Evolutionary conservation across 192 early-diverging fungal genomes (phyloP), one percentile per base, ranked within the genome.

Genomic region (Coemansia pectinata): DNA sequence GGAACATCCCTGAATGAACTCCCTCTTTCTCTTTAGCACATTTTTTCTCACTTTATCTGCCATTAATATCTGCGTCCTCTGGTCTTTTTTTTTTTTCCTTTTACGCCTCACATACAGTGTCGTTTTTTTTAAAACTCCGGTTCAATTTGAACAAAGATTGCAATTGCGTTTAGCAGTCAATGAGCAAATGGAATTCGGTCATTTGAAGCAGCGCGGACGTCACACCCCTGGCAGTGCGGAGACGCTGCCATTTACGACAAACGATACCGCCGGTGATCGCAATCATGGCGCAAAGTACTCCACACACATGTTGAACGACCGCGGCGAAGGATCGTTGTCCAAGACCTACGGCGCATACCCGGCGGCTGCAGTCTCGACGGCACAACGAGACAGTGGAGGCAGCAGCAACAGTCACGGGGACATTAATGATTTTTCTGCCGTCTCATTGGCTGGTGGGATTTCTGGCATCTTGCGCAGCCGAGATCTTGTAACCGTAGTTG

Each of bases 401-500:
- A 58, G 34, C 1, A 36, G 27, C 29, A 58, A 48, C 55, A 40
- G 36, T 2, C 31, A 21, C 15, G 47, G 58, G 21, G 39, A 45
- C 39, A 33, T 61, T 39, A 81, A 68, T 5, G 79, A 81, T 62
- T 76, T 81, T 39, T 70, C 73, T 19, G 73, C 69, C 1, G 71
- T 45, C 1, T 59, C 61, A 31, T 29, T 81, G 12, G 67, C 66
- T 40, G 63, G 65, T 14, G 79, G 79, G 15, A 52, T 82, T 2
- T 19, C 39, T 3, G 79, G 79, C n/a, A 42, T 82, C 9, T 14
- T 82, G 65, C 74, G 74, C 62, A 84, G 90, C 69, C 76, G 85
- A 6, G 78, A 86, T 31, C 27, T 86, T 9, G 50, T 88, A 4
- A 83, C 87, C 42, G 78, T 85, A 2, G 39, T 74, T 19, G 34